Evolutionary conservation across 2,329 filamentous ascomycete genomes (phyloP).

Genomic region (Dactylellina parvicollis): DNA sequence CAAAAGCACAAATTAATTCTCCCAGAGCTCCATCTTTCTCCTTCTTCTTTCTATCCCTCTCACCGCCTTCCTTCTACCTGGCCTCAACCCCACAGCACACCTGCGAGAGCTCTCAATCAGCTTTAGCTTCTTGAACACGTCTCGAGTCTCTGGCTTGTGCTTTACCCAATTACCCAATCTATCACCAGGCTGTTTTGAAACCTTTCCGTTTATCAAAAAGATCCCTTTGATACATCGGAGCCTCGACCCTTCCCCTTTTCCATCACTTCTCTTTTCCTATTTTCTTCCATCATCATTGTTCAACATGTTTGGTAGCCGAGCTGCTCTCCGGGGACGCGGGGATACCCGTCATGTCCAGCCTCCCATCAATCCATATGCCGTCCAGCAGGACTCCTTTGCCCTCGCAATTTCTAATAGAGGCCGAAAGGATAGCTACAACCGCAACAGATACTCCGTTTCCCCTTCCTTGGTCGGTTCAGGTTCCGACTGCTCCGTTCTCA

Average conservation of each 20-base stretch:
- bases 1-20: background rate
- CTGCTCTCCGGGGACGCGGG: background rate
- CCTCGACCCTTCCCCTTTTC: background rate
- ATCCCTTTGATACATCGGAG: background rate
- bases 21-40: background rate
- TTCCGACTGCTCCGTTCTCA: conserved; percentile 60
- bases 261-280: background rate
- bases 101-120: no score
- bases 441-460: conserved; percentile 11
- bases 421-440: background rate
- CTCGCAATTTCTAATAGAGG: background rate
- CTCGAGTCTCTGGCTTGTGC: no score
- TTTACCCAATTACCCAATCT: no score
- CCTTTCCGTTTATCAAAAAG: background rate
- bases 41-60: background rate
- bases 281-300: background rate
- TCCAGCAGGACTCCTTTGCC: background rate
- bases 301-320: conserved; percentile 21
- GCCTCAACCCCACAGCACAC: no score
- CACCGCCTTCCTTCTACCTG: no score
- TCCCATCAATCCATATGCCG: background rate
- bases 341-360: background rate
- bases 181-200: no score
- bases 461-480: conserved; percentile 6
- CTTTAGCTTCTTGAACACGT: no score